phyloP scores from a whole-genome alignment of 495 filamentous ascomycete species.

The Neurospora sp. region DNA sequence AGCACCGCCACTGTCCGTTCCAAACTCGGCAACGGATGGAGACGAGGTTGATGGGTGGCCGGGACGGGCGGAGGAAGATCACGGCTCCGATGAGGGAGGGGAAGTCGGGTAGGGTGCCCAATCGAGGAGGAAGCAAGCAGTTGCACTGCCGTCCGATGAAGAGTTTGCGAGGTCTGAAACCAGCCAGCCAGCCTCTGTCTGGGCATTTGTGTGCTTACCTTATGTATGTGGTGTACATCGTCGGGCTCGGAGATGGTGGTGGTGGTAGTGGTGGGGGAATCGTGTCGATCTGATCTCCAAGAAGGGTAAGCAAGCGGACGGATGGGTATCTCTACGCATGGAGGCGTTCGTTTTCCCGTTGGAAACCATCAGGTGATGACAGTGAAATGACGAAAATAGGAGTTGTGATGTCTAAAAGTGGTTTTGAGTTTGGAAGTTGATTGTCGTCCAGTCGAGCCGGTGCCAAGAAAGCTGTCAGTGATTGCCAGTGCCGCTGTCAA shows the following conservation, averaged over 20 bases:
- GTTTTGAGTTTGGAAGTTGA: background rate
- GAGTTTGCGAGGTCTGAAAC: background rate
- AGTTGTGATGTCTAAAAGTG: background rate
- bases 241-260: background rate
- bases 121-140: background rate
- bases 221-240: background rate
- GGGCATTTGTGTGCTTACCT: background rate
- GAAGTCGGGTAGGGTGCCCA: background rate
- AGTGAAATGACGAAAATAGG: background rate
- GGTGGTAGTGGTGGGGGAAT: background rate
- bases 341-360: background rate
- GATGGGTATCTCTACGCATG: background rate
- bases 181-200: background rate
- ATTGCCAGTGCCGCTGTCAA: background rate
- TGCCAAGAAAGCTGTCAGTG: background rate
- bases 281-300: background rate
- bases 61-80: background rate
- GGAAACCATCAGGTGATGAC: background rate
- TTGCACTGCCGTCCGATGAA: background rate
- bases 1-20: background rate
- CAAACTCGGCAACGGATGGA: background rate
- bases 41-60: background rate
- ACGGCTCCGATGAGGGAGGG: background rate
- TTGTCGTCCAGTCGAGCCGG: background rate
- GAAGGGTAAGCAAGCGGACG: background rate